These are phyloP conservation scores for Puccinia novopanici DNA, from an alignment of 1,284 basidiomycete species.

Conservation along the genomic window DNA sequence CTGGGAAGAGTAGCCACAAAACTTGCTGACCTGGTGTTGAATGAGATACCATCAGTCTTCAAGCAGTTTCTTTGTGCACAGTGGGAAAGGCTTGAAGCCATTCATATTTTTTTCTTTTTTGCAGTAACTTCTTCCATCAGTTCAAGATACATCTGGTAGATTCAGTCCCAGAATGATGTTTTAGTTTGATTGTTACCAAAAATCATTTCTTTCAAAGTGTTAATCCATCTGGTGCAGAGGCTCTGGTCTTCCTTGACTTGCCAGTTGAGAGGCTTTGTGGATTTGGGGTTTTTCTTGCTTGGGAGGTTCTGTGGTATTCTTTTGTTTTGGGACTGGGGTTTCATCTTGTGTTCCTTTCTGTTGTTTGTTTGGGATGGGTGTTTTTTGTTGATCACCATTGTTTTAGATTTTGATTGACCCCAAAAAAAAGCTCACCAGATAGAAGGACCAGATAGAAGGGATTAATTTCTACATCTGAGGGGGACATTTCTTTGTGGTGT, in stretches of 20 bases:
- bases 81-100: background rate
- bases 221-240: too few relatives aligned
- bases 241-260: background rate
- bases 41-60: background rate
- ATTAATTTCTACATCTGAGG: too few relatives aligned
- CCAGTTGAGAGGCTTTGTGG: background rate
- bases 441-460: too few relatives aligned
- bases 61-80: background rate
- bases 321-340: background rate
- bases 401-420: too few relatives aligned
- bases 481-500: too few relatives aligned
- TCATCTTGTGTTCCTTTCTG: too few relatives aligned
- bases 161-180: background rate
- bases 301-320: too few relatives aligned
- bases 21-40: conserved; percentile 4
- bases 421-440: too few relatives aligned
- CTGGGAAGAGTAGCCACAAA: conserved; percentile 1
- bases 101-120: background rate
- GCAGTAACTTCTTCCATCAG: background rate
- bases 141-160: background rate
- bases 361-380: background rate
- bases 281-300: too few relatives aligned
- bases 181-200: background rate
- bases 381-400: too few relatives aligned
- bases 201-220: too few relatives aligned